Conservation (phyloP, 768 basidiomycete species). For the Panus rudis region DNA sequence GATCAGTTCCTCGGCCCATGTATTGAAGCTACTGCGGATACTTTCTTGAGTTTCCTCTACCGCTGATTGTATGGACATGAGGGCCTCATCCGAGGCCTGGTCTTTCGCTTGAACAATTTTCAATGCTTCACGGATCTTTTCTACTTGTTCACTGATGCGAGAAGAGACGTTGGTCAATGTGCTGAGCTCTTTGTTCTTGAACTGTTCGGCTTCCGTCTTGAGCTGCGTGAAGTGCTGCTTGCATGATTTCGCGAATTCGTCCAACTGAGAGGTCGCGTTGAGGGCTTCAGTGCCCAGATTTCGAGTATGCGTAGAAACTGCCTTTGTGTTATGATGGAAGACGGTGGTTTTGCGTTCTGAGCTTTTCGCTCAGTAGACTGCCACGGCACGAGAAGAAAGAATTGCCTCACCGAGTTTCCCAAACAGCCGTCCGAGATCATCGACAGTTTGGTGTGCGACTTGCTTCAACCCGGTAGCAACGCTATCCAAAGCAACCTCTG, state of each 20-base stretch:
- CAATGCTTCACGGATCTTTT: slow-evolving; percentile 45
- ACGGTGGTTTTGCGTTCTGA: slow-evolving; percentile 68
- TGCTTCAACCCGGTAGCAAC: slow-evolving; percentile 66
- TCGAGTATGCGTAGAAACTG: slow-evolving; percentile 56
- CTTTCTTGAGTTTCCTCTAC: slow-evolving; percentile 47
- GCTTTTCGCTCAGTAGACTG: slow-evolving; percentile 9
- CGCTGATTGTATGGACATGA: slow-evolving; percentile 38
- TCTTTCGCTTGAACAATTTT: slow-evolving; percentile 51
- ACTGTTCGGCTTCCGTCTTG: slow-evolving; percentile 47
- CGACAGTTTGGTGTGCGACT: slow-evolving; percentile 58
- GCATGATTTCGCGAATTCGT: slow-evolving; percentile 53
- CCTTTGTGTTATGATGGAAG: slow-evolving; percentile 57
- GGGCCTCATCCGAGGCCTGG: slow-evolving; percentile 43
- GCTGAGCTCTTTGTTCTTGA: slow-evolving; percentile 50
- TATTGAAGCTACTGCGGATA: slow-evolving; percentile 42
- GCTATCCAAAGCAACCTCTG: slow-evolving; percentile 61
- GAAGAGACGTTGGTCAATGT: slow-evolving; percentile 42
- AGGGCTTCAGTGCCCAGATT: slow-evolving; percentile 48
- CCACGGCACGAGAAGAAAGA: slow-evolving; percentile 11
- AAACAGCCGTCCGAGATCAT: slow-evolving; percentile 66
- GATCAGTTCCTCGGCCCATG: slow-evolving; percentile 52
- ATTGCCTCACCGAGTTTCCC: slow-evolving; percentile 83
- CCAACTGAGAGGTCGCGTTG: slow-evolving; percentile 48
- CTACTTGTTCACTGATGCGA: slow-evolving; percentile 51
- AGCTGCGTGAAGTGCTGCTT: slow-evolving; percentile 48